phyloP scores from a whole-genome alignment of 257 asterid species.

The Leonotis leonurus region DNA sequence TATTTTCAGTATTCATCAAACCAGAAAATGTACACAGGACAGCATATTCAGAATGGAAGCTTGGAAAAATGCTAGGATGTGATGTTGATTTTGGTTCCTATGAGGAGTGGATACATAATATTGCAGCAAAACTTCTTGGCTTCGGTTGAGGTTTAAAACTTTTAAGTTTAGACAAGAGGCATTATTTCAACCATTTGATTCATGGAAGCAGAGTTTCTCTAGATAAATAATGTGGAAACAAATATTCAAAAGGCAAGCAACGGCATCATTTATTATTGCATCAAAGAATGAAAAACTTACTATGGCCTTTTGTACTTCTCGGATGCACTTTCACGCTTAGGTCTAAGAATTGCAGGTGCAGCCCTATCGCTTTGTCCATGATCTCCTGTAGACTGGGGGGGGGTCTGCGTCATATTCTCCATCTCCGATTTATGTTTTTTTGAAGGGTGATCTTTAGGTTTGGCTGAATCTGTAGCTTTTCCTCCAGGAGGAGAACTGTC shows the following conservation, averaged over 20 bases:
- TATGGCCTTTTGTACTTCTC: constrained; percentile 22
- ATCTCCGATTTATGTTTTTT: too few relatives aligned
- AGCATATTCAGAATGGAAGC: not conserved
- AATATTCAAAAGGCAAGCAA: not conserved
- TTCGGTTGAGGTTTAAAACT: too few relatives aligned
- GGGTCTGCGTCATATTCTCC: not conserved
- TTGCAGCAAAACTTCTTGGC: too few relatives aligned
- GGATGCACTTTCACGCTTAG: not conserved
- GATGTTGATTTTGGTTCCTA: not conserved
- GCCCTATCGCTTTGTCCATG: not conserved
- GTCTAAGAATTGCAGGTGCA: too few relatives aligned
- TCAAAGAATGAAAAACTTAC: constrained; percentile 30
- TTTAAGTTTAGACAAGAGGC: too few relatives aligned
- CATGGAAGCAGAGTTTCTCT: not conserved
- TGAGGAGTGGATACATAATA: not conserved
- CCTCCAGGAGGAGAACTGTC: not conserved
- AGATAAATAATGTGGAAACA: not conserved
- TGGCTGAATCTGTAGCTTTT: constrained; percentile 6
- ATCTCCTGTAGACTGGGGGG: too few relatives aligned
- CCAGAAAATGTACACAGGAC: not conserved
- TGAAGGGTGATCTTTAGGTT: not conserved
- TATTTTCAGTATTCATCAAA: not conserved
- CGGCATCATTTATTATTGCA: not conserved
- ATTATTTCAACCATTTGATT: not conserved
- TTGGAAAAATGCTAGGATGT: not conserved